Evolutionary conservation across 148 eudicot genomes (phyloP).

Genomic region (Nepenthes gracilis): DNA sequence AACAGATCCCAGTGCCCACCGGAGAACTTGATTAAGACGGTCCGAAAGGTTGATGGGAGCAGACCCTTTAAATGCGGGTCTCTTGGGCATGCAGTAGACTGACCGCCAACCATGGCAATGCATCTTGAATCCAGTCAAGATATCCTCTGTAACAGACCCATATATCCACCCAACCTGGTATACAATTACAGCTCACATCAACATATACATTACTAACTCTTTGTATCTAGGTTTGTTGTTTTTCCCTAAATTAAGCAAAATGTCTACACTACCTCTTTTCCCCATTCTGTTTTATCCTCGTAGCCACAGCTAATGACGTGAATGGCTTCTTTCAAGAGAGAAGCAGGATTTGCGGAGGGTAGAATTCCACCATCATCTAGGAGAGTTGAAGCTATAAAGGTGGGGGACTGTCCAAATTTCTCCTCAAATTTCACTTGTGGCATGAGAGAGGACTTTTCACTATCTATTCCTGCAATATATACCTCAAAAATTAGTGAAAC

Average conservation of each 20-base stretch:
- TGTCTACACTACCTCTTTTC: conserved; percentile 59
- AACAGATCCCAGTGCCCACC: conserved; percentile 93
- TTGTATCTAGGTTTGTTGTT: too few species aligned
- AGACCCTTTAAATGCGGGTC: conserved; percentile 89
- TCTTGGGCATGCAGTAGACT: conserved; percentile 84
- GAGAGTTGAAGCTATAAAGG: conserved; percentile 77
- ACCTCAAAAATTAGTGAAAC: background rate
- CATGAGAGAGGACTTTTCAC: conserved; percentile 71
- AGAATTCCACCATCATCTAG: conserved; percentile 76
- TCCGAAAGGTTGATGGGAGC: conserved; percentile 94
- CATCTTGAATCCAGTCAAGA: conserved; percentile 94
- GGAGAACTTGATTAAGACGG: conserved; percentile 91
- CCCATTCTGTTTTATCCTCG: conserved; percentile 95
- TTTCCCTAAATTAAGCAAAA: background rate
- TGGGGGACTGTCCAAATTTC: conserved; percentile 88
- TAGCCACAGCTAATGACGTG: conserved; percentile 97
- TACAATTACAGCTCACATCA: background rate
- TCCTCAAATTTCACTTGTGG: conserved; percentile 81
- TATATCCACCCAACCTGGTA: conserved; percentile 95
- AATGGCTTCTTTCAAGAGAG: conserved; percentile 84
- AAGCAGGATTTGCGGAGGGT: conserved; percentile 51
- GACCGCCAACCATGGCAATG: conserved; percentile 97
- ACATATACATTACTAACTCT: background rate
- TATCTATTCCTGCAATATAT: conserved; percentile 48
- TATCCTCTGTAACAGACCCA: conserved; percentile 95